These are phyloP conservation scores for Rhodamnia rubescens DNA, from an alignment of 345 rosid genomes.

Conservation along the genomic window DNA sequence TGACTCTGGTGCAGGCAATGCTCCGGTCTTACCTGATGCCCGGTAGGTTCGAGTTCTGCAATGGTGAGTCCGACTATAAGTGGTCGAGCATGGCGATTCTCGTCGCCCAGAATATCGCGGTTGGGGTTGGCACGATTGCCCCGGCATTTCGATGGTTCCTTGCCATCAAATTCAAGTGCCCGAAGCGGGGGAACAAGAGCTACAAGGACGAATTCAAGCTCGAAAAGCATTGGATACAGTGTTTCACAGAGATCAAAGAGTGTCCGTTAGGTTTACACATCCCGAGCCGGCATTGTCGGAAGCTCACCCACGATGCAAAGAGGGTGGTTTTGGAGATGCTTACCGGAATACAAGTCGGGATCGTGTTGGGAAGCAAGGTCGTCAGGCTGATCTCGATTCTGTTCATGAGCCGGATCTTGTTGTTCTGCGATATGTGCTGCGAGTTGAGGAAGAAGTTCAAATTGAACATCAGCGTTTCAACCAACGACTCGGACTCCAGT, in stretches of 20 bases:
- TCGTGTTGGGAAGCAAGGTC: slow-evolving; percentile 52
- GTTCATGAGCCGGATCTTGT: slow-evolving; percentile 27
- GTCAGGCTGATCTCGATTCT: slow-evolving; percentile 43
- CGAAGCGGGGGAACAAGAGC: slow-evolving; percentile 19
- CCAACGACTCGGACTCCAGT: slow-evolving; percentile 23
- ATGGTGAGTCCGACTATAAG: slow-evolving; percentile 66
- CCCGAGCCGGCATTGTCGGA: slow-evolving; percentile 31
- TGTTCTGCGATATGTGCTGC: slow-evolving; percentile 8
- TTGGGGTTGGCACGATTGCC: slow-evolving; percentile 52
- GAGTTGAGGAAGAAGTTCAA: slow-evolving; percentile 7
- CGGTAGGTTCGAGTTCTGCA: slow-evolving; percentile 43
- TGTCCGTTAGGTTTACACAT: slow-evolving; percentile 30
- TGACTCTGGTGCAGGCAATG: slow-evolving; percentile 55
- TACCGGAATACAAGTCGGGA: slow-evolving; percentile 43
- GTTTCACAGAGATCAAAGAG: slow-evolving; percentile 54
- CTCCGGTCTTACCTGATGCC: slow-evolving; percentile 49
- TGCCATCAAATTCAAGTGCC: slow-evolving; percentile 67
- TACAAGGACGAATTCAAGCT: slow-evolving; percentile 23
- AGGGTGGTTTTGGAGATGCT: slow-evolving; percentile 24
- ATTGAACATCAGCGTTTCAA: slow-evolving; percentile 9
- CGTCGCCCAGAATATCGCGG: slow-evolving; percentile 46
- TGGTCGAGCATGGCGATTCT: slow-evolving; percentile 60
- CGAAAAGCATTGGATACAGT: slow-evolving; percentile 61
- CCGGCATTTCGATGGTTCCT: slow-evolving; percentile 71
- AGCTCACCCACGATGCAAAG: slow-evolving; percentile 23